These are phyloP conservation scores for Penicillium taxi DNA, from an alignment of 495 filamentous ascomycete species.

Conservation along the genomic window DNA sequence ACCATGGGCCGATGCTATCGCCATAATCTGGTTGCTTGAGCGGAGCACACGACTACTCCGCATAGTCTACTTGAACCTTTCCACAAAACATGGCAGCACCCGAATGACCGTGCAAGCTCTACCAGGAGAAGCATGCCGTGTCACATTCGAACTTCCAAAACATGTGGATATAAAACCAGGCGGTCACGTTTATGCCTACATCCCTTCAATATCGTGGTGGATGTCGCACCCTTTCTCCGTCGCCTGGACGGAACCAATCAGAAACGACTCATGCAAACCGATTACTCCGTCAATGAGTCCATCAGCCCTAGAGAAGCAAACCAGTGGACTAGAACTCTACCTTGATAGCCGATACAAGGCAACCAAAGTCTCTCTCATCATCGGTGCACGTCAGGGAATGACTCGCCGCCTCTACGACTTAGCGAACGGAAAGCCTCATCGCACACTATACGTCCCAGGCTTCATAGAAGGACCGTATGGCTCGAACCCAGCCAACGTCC, in stretches of 20 bases:
- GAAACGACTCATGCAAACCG: conserved; percentile 11
- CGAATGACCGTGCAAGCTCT: conserved; percentile 42
- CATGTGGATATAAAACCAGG: conserved; percentile 67
- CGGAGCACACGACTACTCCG: conserved; percentile 47
- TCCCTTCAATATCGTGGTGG: conserved; percentile 66
- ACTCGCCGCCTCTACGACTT: conserved; percentile 67
- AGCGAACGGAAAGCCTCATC: conserved; percentile 51
- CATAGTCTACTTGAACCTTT: conserved; percentile 53
- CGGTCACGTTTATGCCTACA: conserved; percentile 74
- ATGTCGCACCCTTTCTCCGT: conserved; percentile 56
- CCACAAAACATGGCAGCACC: conserved; percentile 29
- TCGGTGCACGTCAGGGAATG: conserved; percentile 73
- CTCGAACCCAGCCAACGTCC: conserved; percentile 51
- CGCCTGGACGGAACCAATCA: conserved; percentile 43
- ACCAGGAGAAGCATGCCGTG: conserved; percentile 47
- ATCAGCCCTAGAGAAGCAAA: conserved; percentile 36
- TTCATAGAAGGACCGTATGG: conserved; percentile 81
- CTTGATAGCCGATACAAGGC: conserved; percentile 17
- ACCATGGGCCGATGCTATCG: conserved; percentile 51
- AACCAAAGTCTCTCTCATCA: conserved; percentile 68
- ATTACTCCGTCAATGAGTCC: conserved; percentile 6
- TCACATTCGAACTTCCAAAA: conserved; percentile 68
- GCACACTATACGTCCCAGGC: conserved; percentile 51
- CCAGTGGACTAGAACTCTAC: conserved; percentile 23
- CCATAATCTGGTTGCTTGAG: conserved; percentile 59